phyloP scores from a whole-genome alignment of 176 grass and related monocot genomes.

The Alopecurus myosuroides region DNA sequence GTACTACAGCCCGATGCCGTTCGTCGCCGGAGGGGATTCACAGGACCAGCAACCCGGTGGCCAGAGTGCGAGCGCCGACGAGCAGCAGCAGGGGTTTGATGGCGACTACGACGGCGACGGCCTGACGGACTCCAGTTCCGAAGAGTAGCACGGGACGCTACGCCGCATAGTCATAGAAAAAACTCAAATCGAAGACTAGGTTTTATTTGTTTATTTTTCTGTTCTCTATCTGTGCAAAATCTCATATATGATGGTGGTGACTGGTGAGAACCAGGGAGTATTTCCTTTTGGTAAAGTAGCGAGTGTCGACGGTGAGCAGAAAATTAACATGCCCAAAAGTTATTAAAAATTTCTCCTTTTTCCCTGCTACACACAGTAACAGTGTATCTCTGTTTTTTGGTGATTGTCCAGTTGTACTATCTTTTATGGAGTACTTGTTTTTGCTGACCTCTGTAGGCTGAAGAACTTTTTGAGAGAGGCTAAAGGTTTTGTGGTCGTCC shows the following conservation, averaged over 20 bases:
- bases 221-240: background rate
- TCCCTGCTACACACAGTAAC: too few relatives aligned
- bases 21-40: constrained; percentile 12
- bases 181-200: background rate
- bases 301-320: background rate
- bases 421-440: too few relatives aligned
- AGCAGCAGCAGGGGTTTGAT: constrained; percentile 10
- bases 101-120: constrained; percentile 39
- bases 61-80: background rate
- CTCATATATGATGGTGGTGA: background rate
- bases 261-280: background rate
- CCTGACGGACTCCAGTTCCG: constrained; percentile 46
- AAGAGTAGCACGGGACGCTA: background rate
- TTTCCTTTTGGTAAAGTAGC: background rate
- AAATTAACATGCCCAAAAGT: background rate
- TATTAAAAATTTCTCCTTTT: background rate
- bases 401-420: too few relatives aligned
- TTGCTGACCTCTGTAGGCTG: too few relatives aligned
- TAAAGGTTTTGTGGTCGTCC: too few relatives aligned
- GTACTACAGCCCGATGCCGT: background rate
- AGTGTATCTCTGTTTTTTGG: too few relatives aligned
- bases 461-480: too few relatives aligned
- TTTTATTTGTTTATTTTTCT: background rate
- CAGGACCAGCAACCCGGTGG: constrained; percentile 11
- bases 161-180: background rate